These are phyloP conservation scores for Starmerella etchellsii DNA, from an alignment of 805 yeast species.

Conservation along the genomic window DNA sequence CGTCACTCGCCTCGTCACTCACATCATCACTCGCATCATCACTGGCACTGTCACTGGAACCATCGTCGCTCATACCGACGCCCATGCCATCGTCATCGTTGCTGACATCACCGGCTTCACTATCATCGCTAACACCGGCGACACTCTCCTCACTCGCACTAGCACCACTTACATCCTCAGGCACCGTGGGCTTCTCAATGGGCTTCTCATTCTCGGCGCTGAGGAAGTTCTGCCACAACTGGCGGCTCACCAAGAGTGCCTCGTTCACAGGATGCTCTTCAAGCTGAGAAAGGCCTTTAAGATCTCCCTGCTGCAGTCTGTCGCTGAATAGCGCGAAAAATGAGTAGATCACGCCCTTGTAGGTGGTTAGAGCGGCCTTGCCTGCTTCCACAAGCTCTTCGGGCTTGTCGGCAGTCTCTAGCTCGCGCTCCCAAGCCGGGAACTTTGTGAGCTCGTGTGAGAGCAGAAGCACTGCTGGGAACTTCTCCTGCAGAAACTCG, in stretches of 20 bases:
- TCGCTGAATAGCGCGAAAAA: slow-evolving; percentile 66
- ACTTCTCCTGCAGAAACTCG: slow-evolving; percentile 43
- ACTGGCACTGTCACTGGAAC: background rate
- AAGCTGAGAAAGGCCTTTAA: slow-evolving; percentile 35
- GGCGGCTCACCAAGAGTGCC: slow-evolving; percentile 64
- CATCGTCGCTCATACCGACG: background rate
- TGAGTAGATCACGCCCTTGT: slow-evolving; percentile 62
- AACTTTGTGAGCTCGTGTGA: slow-evolving; percentile 46
- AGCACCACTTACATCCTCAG: background rate
- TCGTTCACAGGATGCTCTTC: slow-evolving; percentile 88
- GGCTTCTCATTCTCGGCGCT: slow-evolving; percentile 21
- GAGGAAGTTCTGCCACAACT: slow-evolving; percentile 77
- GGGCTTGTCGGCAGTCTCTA: slow-evolving; percentile 10
- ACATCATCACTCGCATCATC: slow-evolving; percentile 10
- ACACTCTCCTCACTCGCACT: background rate
- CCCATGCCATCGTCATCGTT: background rate
- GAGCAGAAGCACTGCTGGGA: slow-evolving; percentile 77
- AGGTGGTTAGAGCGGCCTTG: slow-evolving; percentile 58
- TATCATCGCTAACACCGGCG: background rate
- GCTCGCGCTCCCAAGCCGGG: slow-evolving; percentile 20
- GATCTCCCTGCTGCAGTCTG: slow-evolving; percentile 38
- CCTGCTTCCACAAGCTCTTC: slow-evolving; percentile 32
- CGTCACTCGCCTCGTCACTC: slow-evolving; percentile 11
- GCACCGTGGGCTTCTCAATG: background rate
- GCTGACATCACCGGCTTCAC: background rate